These are phyloP conservation scores for Lodderomyces beijingensis DNA, from an alignment of 1,139 yeast genomes.

Conservation along the genomic window DNA sequence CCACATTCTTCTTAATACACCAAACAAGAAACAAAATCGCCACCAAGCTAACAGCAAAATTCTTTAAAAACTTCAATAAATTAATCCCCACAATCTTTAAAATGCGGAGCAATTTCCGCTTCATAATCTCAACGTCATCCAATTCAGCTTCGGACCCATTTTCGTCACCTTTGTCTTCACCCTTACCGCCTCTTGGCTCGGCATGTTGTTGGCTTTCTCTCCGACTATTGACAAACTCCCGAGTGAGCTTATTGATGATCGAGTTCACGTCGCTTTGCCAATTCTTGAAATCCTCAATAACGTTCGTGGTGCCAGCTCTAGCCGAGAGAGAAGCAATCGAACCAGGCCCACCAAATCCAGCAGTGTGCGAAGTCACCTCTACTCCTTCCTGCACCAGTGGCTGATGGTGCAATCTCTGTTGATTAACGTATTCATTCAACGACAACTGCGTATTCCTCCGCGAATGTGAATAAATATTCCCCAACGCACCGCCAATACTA, in stretches of 20 bases:
- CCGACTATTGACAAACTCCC: slow-evolving; percentile 27
- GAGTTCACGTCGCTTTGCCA: slow-evolving; percentile 47
- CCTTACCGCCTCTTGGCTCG: slow-evolving; percentile 12
- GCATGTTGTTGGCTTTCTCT: slow-evolving; percentile 9
- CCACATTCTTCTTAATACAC: slow-evolving; percentile 41
- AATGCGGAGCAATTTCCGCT: slow-evolving; percentile 20
- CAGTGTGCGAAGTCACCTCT: slow-evolving; percentile 11
- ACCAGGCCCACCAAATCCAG: slow-evolving; percentile 14
- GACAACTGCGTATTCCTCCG: slow-evolving; percentile 38
- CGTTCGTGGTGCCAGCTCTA: slow-evolving; percentile 5
- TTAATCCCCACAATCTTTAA: slow-evolving; percentile 28
- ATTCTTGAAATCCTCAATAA: slow-evolving; percentile 34
- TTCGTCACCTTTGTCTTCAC: slow-evolving; percentile 10
- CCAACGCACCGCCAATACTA: slow-evolving; percentile 17
- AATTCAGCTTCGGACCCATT: slow-evolving; percentile 12
- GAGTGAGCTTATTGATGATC: slow-evolving; percentile 36
- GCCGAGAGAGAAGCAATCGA: slow-evolving; percentile 26
- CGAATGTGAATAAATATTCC: slow-evolving; percentile 44
- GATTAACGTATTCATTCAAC: slow-evolving; percentile 35
- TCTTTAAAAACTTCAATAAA: slow-evolving; percentile 27
- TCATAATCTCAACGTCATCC: slow-evolving; percentile 24
- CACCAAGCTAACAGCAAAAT: slow-evolving; percentile 34
- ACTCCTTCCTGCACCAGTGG: slow-evolving; percentile 11
- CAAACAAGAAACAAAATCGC: slow-evolving; percentile 41
- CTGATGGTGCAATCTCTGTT: slow-evolving; percentile 26